Percentiles rank a stretch among this genome's conserved stretches.
Conservation (phyloP, 2,329 filamentous ascomycete genomes). For the Lasiodiplodia theobromae region DNA sequence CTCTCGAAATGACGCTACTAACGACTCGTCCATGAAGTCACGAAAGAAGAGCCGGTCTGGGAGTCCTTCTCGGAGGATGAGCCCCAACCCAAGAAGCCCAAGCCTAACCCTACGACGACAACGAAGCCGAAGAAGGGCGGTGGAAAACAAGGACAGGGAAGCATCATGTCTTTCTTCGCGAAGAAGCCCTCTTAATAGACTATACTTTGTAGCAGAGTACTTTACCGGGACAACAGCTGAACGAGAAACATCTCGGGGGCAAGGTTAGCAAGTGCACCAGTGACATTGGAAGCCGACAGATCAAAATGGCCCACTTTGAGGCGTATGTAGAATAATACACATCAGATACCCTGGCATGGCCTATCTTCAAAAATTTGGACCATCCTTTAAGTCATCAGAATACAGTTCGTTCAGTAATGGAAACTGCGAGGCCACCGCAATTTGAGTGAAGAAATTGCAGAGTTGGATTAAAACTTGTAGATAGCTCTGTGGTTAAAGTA, state of each 20-base stretch:
- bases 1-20: constrained; percentile 39
- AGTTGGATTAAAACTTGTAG: no score
- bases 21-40: constrained; percentile 64
- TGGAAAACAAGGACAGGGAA: constrained; percentile 67
- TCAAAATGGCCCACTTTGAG: not conserved
- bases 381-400: no score
- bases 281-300: not conserved
- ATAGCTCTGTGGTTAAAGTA: no score
- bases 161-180: constrained; percentile 89
- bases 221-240: not conserved
- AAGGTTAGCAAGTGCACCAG: not conserved
- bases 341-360: constrained; percentile 2
- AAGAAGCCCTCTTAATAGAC: constrained; percentile 61
- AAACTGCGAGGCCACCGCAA: no score
- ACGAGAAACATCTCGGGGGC: not conserved
- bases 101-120: constrained; percentile 48
- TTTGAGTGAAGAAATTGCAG: no score
- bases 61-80: constrained; percentile 95
- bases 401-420: no score
- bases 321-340: not conserved
- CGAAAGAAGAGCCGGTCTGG: constrained; percentile 83
- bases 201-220: not conserved
- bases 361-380: not conserved
- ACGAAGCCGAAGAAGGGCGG: constrained; percentile 62
- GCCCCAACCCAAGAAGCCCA: constrained; percentile 64